Percentiles rank a stretch among this genome's conserved stretches.
These are phyloP conservation scores for Fusarium oligoseptatum DNA, from an alignment of 2,329 filamentous ascomycete genomes.

Conservation along the genomic window DNA sequence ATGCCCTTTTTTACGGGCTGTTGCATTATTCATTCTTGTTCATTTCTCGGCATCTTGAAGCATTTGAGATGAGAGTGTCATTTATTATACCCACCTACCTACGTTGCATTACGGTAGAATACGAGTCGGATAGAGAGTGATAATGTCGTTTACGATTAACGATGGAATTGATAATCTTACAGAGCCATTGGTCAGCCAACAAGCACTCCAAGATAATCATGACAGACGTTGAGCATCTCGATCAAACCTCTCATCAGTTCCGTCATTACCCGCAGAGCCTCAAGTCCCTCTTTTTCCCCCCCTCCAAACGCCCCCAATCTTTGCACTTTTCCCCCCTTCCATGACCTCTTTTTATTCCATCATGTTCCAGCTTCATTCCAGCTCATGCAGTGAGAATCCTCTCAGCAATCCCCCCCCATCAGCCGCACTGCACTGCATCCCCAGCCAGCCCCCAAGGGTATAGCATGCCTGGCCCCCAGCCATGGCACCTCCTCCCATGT, in stretches of 20 bases:
- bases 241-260: not conserved
- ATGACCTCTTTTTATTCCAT: too few species aligned
- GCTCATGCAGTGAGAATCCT: too few species aligned
- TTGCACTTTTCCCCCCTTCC: too few species aligned
- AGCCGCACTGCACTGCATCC: too few species aligned
- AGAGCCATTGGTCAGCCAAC: not conserved
- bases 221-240: not conserved
- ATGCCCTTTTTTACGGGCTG: not conserved
- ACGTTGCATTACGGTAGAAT: constrained; percentile 1
- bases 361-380: too few species aligned
- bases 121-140: not conserved
- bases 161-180: not conserved
- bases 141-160: not conserved
- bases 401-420: too few species aligned
- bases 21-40: not conserved
- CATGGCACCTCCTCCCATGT: too few species aligned
- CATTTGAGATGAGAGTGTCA: not conserved
- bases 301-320: too few species aligned
- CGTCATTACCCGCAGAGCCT: constrained; percentile 20
- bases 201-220: too few species aligned
- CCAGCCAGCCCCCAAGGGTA: too few species aligned
- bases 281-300: not conserved
- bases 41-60: not conserved
- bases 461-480: too few species aligned
- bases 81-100: not conserved